Evolutionary conservation across 345 rosid species (phyloP), one percentile per base, ranked within the genome.

Genomic region (Ricinus communis): DNA sequence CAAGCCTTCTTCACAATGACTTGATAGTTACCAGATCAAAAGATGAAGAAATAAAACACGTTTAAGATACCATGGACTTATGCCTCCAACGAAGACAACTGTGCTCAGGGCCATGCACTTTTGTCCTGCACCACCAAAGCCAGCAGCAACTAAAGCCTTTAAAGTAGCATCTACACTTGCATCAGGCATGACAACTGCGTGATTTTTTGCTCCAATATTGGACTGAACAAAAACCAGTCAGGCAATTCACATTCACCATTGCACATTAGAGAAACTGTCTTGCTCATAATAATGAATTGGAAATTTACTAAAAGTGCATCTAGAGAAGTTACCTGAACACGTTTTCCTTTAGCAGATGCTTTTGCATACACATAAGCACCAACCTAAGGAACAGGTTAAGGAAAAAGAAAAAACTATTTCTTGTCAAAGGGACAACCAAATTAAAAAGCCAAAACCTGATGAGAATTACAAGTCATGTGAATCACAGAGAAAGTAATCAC

Each of bases 181-280:
- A 81, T 86, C 93, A 76, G 88, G 84, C 93, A 86, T 83, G 80
- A 88, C 85, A 60, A 88, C 80, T 19, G 87, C 89, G 65, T 82
- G 79, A 78, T 79, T 83, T 69, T 82, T 88, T 47, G 79, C 84
- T 71, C 86, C 86, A 66, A 68, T 64, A 75, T 74, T 83, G 76
- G 75, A 77, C 93, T 88, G 80, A 68, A 73, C 65, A 66, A 24
- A 43, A 65, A 65, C 41, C 46, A 75, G 27, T 70, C 71, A 76
- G 55, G 66, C 65, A 69, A 8, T 47, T 73, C 21, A 62, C 15
- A 45, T 66, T 57, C 56, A 50, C 57, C 15, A 43, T 49, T 41
- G 18, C 58, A 66, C 8, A 21, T 12, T 8, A 31, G 13, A 25
- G 1, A 51, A 68, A 52, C 46, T 24, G 21, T 52, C 47, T 14